Percentiles rank a stretch among this genome's conserved stretches.
phyloP scores from a whole-genome alignment of 2,329 filamentous ascomycete species.

The Clonostachys chloroleuca region DNA sequence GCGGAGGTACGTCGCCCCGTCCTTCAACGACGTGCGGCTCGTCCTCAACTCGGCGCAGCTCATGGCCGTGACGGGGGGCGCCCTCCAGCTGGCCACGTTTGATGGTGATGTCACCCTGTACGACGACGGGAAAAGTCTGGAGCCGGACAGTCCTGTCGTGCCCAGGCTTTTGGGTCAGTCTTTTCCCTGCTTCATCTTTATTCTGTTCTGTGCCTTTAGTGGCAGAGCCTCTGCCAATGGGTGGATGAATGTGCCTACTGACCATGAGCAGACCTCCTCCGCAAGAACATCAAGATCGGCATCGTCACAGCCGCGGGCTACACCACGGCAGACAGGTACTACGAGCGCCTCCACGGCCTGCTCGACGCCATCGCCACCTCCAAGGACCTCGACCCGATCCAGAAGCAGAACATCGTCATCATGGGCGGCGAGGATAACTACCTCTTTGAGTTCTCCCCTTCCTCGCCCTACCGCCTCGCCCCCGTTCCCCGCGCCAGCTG shows the following conservation, averaged over 20 bases:
- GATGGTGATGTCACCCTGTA: conserved; percentile 98
- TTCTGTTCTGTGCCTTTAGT: too few relatives aligned
- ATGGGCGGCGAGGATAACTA: conserved; percentile 97
- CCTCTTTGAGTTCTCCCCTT: conserved; percentile 73
- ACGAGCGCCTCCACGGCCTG: conserved; percentile 79
- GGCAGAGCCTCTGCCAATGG: neutral
- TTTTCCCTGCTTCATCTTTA: too few relatives aligned
- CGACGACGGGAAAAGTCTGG: conserved; percentile 78
- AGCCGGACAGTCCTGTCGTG: conserved; percentile 73
- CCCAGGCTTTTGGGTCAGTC: conserved; percentile 46
- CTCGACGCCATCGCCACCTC: conserved; percentile 70
- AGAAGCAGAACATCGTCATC: conserved; percentile 78
- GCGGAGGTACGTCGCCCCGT: conserved; percentile 88
- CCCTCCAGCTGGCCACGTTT: conserved; percentile 85
- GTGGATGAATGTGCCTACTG: neutral
- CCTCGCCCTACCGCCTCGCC: conserved; percentile 61
- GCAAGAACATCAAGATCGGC: conserved; percentile 76
- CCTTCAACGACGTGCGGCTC: conserved; percentile 93
- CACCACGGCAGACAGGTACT: conserved; percentile 81
- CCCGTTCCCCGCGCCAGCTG: conserved; percentile 64
- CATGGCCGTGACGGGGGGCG: conserved; percentile 79
- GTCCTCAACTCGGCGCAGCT: conserved; percentile 93
- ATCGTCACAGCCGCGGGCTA: conserved; percentile 98
- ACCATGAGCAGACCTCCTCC: conserved; percentile 56
- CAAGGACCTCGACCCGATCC: conserved; percentile 52